Evolutionary conservation across 768 basidiomycete genomes (phyloP).

Genomic region (Hygrophorus russula): DNA sequence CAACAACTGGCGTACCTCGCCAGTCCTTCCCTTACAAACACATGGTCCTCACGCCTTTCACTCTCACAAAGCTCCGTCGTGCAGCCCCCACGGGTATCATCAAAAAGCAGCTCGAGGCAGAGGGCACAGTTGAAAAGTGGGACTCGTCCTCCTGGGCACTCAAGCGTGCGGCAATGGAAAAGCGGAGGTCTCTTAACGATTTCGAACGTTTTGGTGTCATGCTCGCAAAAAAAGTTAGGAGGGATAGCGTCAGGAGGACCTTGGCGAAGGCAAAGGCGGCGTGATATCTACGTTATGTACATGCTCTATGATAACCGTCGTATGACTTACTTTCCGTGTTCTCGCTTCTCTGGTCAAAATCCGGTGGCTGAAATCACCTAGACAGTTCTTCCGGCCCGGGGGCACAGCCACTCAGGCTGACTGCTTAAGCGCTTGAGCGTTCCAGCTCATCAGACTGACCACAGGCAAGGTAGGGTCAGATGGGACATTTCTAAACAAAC

Average conservation of each 20-base stretch:
- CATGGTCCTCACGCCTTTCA: slow-evolving; percentile 81
- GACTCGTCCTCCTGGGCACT: slow-evolving; percentile 80
- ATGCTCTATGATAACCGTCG: too few species aligned
- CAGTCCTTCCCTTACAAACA: slow-evolving; percentile 89
- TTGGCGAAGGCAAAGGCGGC: slow-evolving; percentile 47
- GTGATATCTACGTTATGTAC: too few species aligned
- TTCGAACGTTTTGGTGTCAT: slow-evolving; percentile 87
- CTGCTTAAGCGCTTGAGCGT: too few species aligned
- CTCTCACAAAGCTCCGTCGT: slow-evolving; percentile 77
- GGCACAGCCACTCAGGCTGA: too few species aligned
- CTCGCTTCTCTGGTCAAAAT: too few species aligned
- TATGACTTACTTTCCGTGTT: too few species aligned
- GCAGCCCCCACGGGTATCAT: slow-evolving; percentile 73
- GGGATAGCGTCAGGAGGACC: slow-evolving; percentile 67
- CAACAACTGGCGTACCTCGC: slow-evolving; percentile 83
- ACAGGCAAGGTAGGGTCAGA: too few species aligned
- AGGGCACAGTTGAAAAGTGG: slow-evolving; percentile 81
- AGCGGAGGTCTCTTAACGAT: slow-evolving; percentile 72
- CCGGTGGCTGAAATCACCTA: too few species aligned
- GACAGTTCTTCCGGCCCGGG: too few species aligned
- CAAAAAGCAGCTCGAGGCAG: slow-evolving; percentile 82
- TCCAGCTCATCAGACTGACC: too few species aligned
- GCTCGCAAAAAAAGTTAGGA: slow-evolving; percentile 80
- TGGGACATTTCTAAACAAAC: too few species aligned
- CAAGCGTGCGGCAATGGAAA: slow-evolving; percentile 65